Evolutionary conservation across 352 stramenopile species (phyloP), one percentile per base, ranked within the genome.

Genomic region (Phytophthora cactorum): DNA sequence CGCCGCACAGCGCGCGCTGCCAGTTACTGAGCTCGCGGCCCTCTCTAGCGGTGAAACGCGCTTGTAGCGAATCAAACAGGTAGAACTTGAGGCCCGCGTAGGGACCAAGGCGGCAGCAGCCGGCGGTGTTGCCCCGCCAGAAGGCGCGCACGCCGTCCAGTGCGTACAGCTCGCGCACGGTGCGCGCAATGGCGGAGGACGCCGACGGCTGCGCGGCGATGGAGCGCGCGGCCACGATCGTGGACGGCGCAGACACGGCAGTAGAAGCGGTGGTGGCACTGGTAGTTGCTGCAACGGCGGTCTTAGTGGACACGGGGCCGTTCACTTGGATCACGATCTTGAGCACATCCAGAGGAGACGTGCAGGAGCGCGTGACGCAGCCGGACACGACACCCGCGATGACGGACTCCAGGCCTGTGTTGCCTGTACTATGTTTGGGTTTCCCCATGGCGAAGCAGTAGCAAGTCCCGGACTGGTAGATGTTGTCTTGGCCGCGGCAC

Each of bases 311-410:
- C 11, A 65, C 49, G 11, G 80, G 70, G 17, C 77, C 77, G 62
- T 90, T 89, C 10, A 94, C 84, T 66, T 95, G 86, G 50, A 95
- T 90, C 17, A 93, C 68, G 70, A 95, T 93, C 77, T 93, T 93
- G 59, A 95, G 79, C 74, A 93, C 85, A 55, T 95, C 86, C 17
- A 95, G 67, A 6, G 86, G 86, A 25, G 86, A 93, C 54, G 86
- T 95, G 77, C 78, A 91, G 4, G 86, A 91, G 66, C 86, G 84
- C 45, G 86, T 93, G 59, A 95, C 83, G 69, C 84, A 93, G 47
- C 86, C 86, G 14, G 86, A 85, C 67, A 95, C 80, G 49, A 90
- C 80, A 27, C 86, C 86, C 3, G 86, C 86, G 22, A 91, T 71
- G 52, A 95, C 68, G 1, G 83, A 92, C 69, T 92, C 81, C 34